Evolutionary conservation across 2,329 filamentous ascomycete species (phyloP), one percentile per base, ranked within the genome.

Genomic region (Claviceps fusiformis): DNA sequence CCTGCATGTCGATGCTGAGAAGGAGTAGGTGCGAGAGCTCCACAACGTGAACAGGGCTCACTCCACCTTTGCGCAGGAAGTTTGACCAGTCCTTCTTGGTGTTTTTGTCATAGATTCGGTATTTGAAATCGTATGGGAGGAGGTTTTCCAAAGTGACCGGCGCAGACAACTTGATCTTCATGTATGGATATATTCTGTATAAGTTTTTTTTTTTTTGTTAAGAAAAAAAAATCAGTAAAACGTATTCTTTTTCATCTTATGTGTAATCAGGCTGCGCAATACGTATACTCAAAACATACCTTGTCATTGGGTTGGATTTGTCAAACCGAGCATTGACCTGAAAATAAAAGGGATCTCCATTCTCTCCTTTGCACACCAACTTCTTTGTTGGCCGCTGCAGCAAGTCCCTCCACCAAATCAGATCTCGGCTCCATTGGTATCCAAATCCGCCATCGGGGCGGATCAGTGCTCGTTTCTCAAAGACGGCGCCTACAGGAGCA

Each of bases 21-120:
- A 98, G 76, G 3, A 98, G 77, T 9, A 98, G 76, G 70, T 97
- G 95, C 0, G 92, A 96, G 24, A 98, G 76, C 70, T 98, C 92
- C 19, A 97, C 92, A 10, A 97, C 91, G 67, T 98, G 93, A 0
- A 98, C 91, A 0, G 95, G 95, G 67, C 93, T 98, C 55, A 97
- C 86, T 15, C 95, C 95, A 31, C 95, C 93, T 70, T 96, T 97
- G 56, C 93, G 83, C 50, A 98, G 74, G 72, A 98, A 98, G 68
- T 98, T 98, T 5, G 89, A 95, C 93, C 93, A 98, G 67, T 98
- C 93, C 67, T 95, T 95, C 75, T 92, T 95, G 0, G 91, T 96
- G 68, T 95, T 95, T 73, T 95, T 96, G 74, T 98, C 93, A 65
- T 97, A 98, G 55, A 98, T 97, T 55, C 92, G 84, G 69, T 98